These are phyloP conservation scores for Boechera stricta DNA, from an alignment of 345 rosid species.

Conservation along the genomic window DNA sequence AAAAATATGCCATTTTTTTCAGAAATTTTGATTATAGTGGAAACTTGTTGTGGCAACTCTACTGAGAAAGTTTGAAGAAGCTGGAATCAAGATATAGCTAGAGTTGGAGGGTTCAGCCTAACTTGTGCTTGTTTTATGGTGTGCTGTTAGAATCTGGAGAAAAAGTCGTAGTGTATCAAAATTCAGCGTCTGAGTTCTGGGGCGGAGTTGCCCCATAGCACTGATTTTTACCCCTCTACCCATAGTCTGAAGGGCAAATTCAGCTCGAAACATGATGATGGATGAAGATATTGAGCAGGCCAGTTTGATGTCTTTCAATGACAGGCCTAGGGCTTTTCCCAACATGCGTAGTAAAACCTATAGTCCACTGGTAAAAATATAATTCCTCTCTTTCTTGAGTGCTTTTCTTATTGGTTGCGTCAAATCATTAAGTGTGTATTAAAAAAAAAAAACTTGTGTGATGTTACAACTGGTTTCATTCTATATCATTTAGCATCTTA, in stretches of 20 bases:
- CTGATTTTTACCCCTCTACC: conserved; percentile 44
- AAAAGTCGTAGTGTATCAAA: conserved; percentile 25
- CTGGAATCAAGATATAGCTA: conserved; percentile 28
- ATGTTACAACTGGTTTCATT: background rate
- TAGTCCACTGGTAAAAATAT: conserved; percentile 62
- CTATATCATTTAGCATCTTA: conserved; percentile 4
- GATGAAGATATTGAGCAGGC: conserved; percentile 90
- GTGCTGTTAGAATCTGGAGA: conserved; percentile 27
- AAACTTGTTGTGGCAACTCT: conserved; percentile 11
- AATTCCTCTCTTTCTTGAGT: conserved; percentile 8
- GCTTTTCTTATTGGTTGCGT: conserved; percentile 16
- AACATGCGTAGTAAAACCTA: conserved; percentile 85
- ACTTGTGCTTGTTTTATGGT: conserved; percentile 5
- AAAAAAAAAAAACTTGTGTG: conserved; percentile 3
- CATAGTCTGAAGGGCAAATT: conserved; percentile 54
- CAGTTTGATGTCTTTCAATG: conserved; percentile 69
- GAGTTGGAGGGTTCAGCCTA: conserved; percentile 3
- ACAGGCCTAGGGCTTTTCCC: conserved; percentile 88
- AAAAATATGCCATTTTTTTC: conserved; percentile 28
- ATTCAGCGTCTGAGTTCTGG: conserved; percentile 53
- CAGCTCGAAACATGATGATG: conserved; percentile 72
- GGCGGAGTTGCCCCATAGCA: conserved; percentile 49
- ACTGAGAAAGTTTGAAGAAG: conserved; percentile 36
- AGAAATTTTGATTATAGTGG: conserved; percentile 25
- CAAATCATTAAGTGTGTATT: conserved; percentile 6